Evolutionary conservation across 192 early-diverging fungal species (phyloP).

Genomic region (Jimgerdemannia flammicorona): DNA sequence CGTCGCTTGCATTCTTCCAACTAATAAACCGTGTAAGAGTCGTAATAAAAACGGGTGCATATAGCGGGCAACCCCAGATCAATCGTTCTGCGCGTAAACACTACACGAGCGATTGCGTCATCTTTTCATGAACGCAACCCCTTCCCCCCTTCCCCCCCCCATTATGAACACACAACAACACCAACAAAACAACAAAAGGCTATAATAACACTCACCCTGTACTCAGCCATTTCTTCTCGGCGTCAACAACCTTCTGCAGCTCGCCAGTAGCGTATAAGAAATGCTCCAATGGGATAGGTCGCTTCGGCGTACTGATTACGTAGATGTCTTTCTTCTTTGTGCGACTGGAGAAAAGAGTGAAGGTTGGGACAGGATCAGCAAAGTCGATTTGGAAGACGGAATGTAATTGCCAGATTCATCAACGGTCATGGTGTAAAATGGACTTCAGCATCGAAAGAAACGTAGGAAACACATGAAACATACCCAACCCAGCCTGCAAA

Average conservation of each 20-base stretch:
- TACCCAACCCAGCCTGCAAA: constrained; percentile 99
- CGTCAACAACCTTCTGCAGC: constrained; percentile 86
- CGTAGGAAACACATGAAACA: neutral
- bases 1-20: constrained; percentile 74
- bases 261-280: constrained; percentile 85
- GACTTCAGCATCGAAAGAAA: neutral
- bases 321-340: constrained; percentile 98
- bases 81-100: too few species aligned
- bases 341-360: constrained; percentile 44
- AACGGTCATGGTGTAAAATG: neutral
- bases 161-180: neutral
- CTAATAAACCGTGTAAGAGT: constrained; percentile 19
- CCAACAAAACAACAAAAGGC: neutral
- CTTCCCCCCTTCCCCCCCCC: too few species aligned
- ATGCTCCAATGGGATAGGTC: constrained; percentile 96
- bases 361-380: neutral
- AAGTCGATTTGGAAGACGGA: too few species aligned
- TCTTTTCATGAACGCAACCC: too few species aligned
- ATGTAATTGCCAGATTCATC: neutral
- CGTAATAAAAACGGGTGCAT: neutral
- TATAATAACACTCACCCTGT: neutral
- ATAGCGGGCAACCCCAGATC: too few species aligned
- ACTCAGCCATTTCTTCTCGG: constrained; percentile 37
- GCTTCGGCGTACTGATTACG: constrained; percentile 90
- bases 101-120: too few species aligned